Base-by-base conservation (phyloP, 768 basidiomycete genomes). In the Trametes cubensis region DNA sequence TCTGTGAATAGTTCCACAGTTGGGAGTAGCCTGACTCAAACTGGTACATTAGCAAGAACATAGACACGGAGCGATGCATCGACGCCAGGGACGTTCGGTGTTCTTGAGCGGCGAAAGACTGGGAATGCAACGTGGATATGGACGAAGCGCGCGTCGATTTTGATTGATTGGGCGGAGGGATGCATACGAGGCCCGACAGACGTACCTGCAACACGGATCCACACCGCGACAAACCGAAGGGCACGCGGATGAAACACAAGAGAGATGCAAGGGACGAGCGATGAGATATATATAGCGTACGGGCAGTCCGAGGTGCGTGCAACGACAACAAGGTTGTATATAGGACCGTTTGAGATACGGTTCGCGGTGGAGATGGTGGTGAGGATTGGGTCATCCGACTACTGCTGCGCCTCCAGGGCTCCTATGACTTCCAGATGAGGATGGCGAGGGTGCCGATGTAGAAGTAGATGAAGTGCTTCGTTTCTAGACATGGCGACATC, bases 401-500 rank as follows among this genome's bases (percentile, higher is more conserved):
- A 30, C 14, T 21, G 18, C 48, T 23, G 30, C 25, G 14, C 4
- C 48, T 49, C 14, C 48, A 3, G 25, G 14, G 14, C 48, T 5
- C 53, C 67, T 64, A 94, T 83, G 92, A 94, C 80, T 93, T 94
- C 92, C 92, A 94, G 79, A 94, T 86, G 75, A 98, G 88, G 78
- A 98, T 86, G 63, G 95, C 95, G 69, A 95, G 87, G 39, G 88
- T 80, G 59, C 93, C 94, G 73, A 98, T 81, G 81, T 96, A 98
- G 79, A 96, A 96, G 83, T 98, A 98, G 79, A 98, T 95, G 79
- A 98, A 98, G 74, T 97, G 91, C 76, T 95, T 95, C 66, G 94
- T 96, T 84, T 98, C 95, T 97, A 76, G 30, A 46, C 64, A 2
- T 50, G 49, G n/a, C 15, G 45, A 42, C 38, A 54, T 57, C 41